Percentiles rank a stretch among this genome's conserved stretches.
These are phyloP conservation scores for Pestalotiopsis sp. DNA, from an alignment of 2,329 filamentous ascomycete genomes.

Conservation along the genomic window DNA sequence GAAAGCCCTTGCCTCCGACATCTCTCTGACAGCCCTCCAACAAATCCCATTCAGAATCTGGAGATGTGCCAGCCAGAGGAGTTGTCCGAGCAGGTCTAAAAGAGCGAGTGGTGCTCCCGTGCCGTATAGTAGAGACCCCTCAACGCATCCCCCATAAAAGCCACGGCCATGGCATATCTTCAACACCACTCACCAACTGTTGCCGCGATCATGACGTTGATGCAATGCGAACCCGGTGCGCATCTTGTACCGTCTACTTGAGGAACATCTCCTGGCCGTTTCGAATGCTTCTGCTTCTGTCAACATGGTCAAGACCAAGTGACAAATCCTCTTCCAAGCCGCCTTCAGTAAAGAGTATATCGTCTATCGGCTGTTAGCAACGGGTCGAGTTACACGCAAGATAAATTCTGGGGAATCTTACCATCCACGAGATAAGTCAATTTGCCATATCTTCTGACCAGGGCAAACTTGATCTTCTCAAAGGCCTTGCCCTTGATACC, in stretches of 20 bases:
- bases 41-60: not conserved
- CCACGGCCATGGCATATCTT: not conserved
- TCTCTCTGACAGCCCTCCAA: not conserved
- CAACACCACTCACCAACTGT: not conserved
- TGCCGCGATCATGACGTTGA: not conserved
- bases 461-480: slow-evolving; percentile 96
- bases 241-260: slow-evolving; percentile 21
- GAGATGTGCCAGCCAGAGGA: not conserved
- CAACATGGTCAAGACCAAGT: slow-evolving; percentile 68
- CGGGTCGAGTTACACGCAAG: not conserved
- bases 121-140: not conserved
- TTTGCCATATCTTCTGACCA: slow-evolving; percentile 72
- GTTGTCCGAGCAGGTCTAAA: not conserved
- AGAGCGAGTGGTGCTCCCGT: not conserved
- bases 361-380: slow-evolving; percentile 47
- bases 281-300: slow-evolving; percentile 59
- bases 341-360: slow-evolving; percentile 57
- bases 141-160: not conserved
- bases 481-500: slow-evolving; percentile 98
- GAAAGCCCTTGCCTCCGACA: not conserved
- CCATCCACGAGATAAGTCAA: slow-evolving; percentile 86
- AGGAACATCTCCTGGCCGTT: slow-evolving; percentile 69
- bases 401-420: slow-evolving; percentile 46
- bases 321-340: slow-evolving; percentile 58
- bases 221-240: not conserved